These are phyloP conservation scores for Blastomyces percursus DNA, from an alignment of 2,329 filamentous ascomycete species.

Conservation along the genomic window DNA sequence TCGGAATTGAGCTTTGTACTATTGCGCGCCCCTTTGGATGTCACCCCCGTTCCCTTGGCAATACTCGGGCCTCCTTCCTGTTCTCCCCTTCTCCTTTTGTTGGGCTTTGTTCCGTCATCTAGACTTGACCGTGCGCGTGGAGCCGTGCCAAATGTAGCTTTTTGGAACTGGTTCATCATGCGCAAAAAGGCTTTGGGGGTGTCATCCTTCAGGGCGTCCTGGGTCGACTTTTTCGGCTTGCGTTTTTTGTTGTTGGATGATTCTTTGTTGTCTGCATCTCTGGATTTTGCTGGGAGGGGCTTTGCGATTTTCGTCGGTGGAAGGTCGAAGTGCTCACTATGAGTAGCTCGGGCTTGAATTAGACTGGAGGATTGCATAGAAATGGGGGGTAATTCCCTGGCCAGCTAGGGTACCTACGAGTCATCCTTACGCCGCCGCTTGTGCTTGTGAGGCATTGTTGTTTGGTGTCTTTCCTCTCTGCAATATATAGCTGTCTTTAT, in stretches of 20 bases:
- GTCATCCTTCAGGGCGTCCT: conserved; percentile 49
- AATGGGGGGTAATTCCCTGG: conserved; percentile 25
- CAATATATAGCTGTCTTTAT: neutral
- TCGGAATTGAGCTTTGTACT: neutral
- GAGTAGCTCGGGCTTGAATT: conserved; percentile 11
- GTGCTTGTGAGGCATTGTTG: conserved; percentile 74
- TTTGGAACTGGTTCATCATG: conserved; percentile 51
- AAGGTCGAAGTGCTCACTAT: conserved; percentile 41
- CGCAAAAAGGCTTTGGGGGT: conserved; percentile 79
- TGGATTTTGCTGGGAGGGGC: conserved; percentile 46
- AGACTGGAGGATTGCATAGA: conserved; percentile 37
- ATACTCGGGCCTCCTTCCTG: conserved; percentile 12
- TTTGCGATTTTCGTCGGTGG: conserved; percentile 50
- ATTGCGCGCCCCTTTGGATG: conserved; percentile 3
- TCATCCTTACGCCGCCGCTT: conserved; percentile 47
- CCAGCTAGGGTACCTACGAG: conserved; percentile 35
- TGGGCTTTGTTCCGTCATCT: conserved; percentile 49
- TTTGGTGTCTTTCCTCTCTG: neutral
- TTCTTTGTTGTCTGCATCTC: conserved; percentile 28
- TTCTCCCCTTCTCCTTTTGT: conserved; percentile 34
- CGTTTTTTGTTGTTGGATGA: conserved; percentile 27
- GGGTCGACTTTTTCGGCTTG: conserved; percentile 23
- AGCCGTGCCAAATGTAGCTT: neutral
- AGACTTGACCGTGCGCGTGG: conserved; percentile 42
- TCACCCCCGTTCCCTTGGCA: conserved; percentile 12